Evolutionary conservation across 2,329 filamentous ascomycete genomes (phyloP).

Genomic region (Fusarium nanum): DNA sequence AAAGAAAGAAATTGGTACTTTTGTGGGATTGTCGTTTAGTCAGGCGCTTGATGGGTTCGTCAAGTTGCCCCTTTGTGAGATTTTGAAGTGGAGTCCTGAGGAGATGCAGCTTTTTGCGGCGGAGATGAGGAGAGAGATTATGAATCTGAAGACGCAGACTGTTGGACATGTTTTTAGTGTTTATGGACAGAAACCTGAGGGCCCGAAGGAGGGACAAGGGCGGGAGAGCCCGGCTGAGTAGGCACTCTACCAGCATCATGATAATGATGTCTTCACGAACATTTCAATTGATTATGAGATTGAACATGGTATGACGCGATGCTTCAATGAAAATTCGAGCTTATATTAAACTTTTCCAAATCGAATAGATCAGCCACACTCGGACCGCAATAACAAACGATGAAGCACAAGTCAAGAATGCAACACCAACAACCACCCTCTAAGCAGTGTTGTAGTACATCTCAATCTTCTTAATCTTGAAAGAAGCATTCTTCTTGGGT

Average conservation of each 20-base stretch:
- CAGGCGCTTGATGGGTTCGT: conserved; percentile 41
- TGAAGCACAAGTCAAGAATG: neutral
- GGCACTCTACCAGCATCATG: neutral
- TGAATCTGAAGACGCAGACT: conserved; percentile 32
- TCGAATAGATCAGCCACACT: too few relatives aligned
- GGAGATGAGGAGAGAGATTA: conserved; percentile 35
- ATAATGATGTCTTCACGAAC: neutral
- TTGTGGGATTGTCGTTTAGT: conserved; percentile 39
- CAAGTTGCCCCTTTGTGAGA: conserved; percentile 40
- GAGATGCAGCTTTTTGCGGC: conserved; percentile 41
- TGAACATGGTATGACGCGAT: too few relatives aligned
- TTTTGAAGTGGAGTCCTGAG: conserved; percentile 34
- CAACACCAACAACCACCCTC: neutral
- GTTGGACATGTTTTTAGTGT: conserved; percentile 33
- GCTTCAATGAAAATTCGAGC: too few relatives aligned
- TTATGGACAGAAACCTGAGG: conserved; percentile 33
- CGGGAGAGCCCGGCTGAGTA: neutral
- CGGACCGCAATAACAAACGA: too few relatives aligned
- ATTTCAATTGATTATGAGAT: too few relatives aligned
- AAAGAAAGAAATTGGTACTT: conserved; percentile 40
- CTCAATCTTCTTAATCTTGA: conserved; percentile 47
- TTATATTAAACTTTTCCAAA: neutral
- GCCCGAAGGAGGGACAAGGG: rapidly evolving
- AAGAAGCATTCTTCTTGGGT: conserved; percentile 43
- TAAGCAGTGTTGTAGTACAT: conserved; percentile 50